phyloP scores from a whole-genome alignment of 345 rosid species.

The Syzygium grande region DNA sequence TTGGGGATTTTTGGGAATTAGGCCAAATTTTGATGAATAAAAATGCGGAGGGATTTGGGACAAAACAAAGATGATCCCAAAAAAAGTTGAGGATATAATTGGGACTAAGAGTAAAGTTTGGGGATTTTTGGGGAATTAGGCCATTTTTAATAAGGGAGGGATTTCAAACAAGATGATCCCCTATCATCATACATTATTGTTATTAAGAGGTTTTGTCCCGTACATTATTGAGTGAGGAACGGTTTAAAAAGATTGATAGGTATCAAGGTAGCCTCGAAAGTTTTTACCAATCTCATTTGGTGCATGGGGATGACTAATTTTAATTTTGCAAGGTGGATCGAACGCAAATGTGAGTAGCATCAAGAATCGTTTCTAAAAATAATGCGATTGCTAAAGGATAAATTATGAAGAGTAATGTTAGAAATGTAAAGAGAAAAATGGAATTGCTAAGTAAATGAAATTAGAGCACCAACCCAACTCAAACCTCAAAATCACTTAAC shows the following conservation, averaged over 20 bases:
- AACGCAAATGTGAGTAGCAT: background rate
- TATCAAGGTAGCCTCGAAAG: background rate
- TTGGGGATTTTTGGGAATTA: no score
- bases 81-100: no score
- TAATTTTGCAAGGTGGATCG: background rate
- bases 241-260: background rate
- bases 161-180: background rate
- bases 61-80: no score
- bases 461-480: background rate
- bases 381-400: accelerated
- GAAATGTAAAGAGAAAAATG: no score
- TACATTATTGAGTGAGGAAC: no score
- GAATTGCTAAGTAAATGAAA: background rate
- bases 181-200: background rate
- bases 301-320: background rate
- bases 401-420: background rate
- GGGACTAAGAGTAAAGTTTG: no score
- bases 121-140: no score
- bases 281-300: background rate
- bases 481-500: background rate
- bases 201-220: background rate
- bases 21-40: no score
- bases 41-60: no score
- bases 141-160: background rate
- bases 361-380: background rate